Base-by-base conservation (phyloP, 139 green algal species). In the Auxenochlorella protothecoides region DNA sequence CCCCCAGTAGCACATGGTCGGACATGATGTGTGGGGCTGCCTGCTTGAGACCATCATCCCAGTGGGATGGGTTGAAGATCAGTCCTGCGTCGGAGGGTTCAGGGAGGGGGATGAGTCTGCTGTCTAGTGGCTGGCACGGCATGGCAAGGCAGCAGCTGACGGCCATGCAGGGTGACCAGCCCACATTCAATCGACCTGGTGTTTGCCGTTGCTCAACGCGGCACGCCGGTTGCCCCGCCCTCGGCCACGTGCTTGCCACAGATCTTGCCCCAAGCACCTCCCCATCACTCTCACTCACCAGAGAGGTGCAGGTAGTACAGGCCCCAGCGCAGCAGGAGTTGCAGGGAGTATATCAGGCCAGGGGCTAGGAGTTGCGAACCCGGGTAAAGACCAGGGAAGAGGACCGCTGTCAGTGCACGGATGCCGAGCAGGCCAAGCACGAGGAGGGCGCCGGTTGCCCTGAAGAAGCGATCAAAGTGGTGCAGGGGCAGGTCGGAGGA, bases 1-100 rank as follows among this genome's bases (percentile, higher is more conserved):
- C 56, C 6, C 61, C 72, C 69, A 82, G 57, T 16, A 82, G 68
- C 15, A 82, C 63, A 68, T 82, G 77, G 59, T 82, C 77, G 2
- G 64, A 74, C 77, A 82, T 82, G 2, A 82, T 65, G 13, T 82
- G 73, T 44, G 27, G 27, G 27, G 27, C 27, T 44, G 27, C 27
- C 27, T 44, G 27, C 27, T 44, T 44, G 27, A 44, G 27, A 44
- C 27, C 27, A 44, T 44, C 27, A 44, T 44, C 27, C 27, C 27
- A 44, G 27, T 44, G 27, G 27, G 27, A 44, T 44, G 27, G 27
- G 27, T 44, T 44, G 27, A 44, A 44, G 27, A 44, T 44, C 27
- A 44, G 27, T 44, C 27, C 27, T 44, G 27, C 27, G 27, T 44
- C 27, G 27, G 27, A 44, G 27, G 27, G 27, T 44, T 44, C 27